Evolutionary conservation across 108 stramenopile genomes (phyloP).

Genomic region (Nitzschia sp.): DNA sequence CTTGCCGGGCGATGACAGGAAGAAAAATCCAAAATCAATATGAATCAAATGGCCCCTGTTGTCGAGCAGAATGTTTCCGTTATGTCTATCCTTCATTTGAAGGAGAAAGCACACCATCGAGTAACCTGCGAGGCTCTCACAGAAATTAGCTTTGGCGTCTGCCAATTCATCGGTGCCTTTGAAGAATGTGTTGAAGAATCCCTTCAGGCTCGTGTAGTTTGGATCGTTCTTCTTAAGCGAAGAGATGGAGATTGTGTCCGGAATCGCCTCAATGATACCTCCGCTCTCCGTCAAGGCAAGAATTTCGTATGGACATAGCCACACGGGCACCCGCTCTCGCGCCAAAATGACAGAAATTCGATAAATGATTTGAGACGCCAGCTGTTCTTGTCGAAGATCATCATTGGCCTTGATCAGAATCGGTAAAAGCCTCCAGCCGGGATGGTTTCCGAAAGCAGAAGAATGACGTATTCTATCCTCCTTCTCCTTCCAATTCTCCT

Average conservation of each 20-base stretch:
- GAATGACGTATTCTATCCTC: slow-evolving; percentile 81
- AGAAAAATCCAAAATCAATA: slow-evolving; percentile 95
- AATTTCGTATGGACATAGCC: slow-evolving; percentile 95
- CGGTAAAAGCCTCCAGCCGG: slow-evolving; percentile 91
- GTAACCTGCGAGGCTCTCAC: slow-evolving; percentile 93
- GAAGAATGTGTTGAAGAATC: slow-evolving; percentile 86
- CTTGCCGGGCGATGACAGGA: slow-evolving; percentile 92
- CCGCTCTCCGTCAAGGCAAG: slow-evolving; percentile 86
- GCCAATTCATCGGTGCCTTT: slow-evolving; percentile 60
- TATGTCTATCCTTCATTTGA: slow-evolving; percentile 98
- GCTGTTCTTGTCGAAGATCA: slow-evolving; percentile 96
- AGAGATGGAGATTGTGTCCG: slow-evolving; percentile 93
- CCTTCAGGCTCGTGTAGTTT: slow-evolving; percentile 71
- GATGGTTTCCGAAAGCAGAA: slow-evolving; percentile 81
- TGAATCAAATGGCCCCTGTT: slow-evolving; percentile 94
- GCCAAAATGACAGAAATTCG: slow-evolving; percentile 87
- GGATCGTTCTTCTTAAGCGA: slow-evolving; percentile 90
- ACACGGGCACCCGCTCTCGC: slow-evolving; percentile 85
- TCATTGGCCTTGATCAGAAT: slow-evolving; percentile 97
- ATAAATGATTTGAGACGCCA: slow-evolving; percentile 91
- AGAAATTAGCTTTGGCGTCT: slow-evolving; percentile 89
- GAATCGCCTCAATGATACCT: slow-evolving; percentile 96
- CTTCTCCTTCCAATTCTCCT: slow-evolving; percentile 92
- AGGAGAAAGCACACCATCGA: slow-evolving; percentile 93
- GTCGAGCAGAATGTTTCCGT: slow-evolving; percentile 95